Evolutionary conservation across 2,329 filamentous ascomycete species (phyloP).

Genomic region (Aspergillus phoenicis): DNA sequence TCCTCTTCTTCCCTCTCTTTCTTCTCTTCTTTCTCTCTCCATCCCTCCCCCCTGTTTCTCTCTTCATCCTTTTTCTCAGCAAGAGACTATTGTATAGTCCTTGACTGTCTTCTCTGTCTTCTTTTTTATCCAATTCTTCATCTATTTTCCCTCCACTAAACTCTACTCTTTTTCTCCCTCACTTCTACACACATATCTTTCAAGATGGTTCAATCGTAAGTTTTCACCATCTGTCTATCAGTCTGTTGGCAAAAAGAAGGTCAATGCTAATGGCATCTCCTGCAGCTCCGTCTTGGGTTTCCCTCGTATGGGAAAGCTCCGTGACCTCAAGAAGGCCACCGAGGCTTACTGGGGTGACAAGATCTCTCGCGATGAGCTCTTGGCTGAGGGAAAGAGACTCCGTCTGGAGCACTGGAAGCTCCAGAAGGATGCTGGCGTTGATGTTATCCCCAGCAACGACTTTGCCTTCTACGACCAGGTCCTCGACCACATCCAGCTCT

Average conservation of each 20-base stretch:
- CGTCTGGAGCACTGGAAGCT: conserved; percentile 98
- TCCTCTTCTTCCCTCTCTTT: conserved; percentile 1
- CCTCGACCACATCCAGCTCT: conserved; percentile 96
- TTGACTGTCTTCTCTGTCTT: conserved; percentile 17
- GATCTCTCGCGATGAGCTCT: conserved; percentile 85
- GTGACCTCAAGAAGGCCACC: conserved; percentile 99
- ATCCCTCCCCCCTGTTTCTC: conserved; percentile 31
- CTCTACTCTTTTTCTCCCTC: conserved; percentile 12
- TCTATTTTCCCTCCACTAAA: conserved; percentile 3
- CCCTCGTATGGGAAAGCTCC: conserved; percentile 96
- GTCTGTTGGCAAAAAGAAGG: background rate
- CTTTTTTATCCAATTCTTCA: conserved; percentile 8
- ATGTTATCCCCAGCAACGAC: conserved; percentile 98
- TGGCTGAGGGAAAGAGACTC: conserved; percentile 94
- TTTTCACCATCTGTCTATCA: background rate
- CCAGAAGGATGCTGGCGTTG: conserved; percentile 97
- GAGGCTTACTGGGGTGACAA: conserved; percentile 98
- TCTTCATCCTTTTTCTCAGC: conserved; percentile 19
- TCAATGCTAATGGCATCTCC: conserved; percentile 12
- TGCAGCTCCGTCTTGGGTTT: conserved; percentile 83
- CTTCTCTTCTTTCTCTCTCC: conserved; percentile 20
- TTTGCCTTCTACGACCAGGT: conserved; percentile 99
- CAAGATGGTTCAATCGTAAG: conserved; percentile 65
- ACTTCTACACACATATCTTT: conserved; percentile 32
- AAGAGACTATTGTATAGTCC: conserved; percentile 28